Evolutionary conservation across 192 early-diverging fungal genomes (phyloP).

Genomic region (Pilobolus umbonatus): DNA sequence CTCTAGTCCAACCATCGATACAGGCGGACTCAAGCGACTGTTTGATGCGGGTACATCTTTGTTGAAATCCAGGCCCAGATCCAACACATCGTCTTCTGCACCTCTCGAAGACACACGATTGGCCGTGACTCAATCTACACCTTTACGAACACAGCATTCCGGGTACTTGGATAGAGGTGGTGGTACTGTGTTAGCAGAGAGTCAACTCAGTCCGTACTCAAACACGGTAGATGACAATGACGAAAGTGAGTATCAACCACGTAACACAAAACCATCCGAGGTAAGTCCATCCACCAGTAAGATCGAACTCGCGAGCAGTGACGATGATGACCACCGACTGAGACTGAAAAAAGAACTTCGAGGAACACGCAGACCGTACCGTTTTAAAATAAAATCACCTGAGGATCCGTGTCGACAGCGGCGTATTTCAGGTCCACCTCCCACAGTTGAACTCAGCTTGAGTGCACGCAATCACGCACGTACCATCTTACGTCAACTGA

Average conservation of each 20-base stretch:
- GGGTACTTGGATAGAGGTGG: constrained; percentile 21
- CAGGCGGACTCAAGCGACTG: constrained; percentile 21
- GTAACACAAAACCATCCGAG: too few relatives aligned
- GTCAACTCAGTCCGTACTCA: constrained; percentile 24
- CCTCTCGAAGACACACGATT: constrained; percentile 6
- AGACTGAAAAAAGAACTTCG: constrained; percentile 49
- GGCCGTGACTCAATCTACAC: neutral
- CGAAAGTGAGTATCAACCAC: constrained; percentile 33
- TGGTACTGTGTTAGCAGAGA: constrained; percentile 28
- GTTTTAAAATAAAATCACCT: neutral
- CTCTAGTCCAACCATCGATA: neutral
- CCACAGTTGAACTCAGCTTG: constrained; percentile 52
- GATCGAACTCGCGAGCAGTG: constrained; percentile 30
- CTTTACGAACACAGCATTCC: neutral
- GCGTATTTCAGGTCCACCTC: constrained; percentile 27
- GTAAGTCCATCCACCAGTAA: too few relatives aligned
- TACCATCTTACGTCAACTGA: constrained; percentile 63
- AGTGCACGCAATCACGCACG: constrained; percentile 66
- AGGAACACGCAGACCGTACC: constrained; percentile 25
- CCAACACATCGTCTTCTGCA: constrained; percentile 24
- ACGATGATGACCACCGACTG: constrained; percentile 40
- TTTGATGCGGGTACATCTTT: constrained; percentile 29
- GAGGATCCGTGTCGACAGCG: constrained; percentile 15
- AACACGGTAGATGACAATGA: constrained; percentile 52
- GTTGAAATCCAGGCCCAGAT: constrained; percentile 24